These are phyloP conservation scores for Amaranthus tricolor DNA, from an alignment of 179 eudicot genomes.

Conservation along the genomic window DNA sequence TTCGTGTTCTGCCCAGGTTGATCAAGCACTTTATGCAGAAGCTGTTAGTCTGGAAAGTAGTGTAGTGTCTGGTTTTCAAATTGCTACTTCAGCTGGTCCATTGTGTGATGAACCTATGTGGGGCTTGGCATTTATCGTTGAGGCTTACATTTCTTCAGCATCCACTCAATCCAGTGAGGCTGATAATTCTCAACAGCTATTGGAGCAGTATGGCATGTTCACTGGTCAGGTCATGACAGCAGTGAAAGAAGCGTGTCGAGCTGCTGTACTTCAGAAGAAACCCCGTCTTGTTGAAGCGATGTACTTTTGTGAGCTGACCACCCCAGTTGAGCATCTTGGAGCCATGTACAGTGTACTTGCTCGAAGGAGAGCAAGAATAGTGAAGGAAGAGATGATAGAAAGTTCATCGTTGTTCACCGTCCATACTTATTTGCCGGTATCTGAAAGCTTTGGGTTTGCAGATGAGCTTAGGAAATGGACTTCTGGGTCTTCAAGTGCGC, in stretches of 20 bases:
- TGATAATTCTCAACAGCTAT: constrained; percentile 39
- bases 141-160: constrained; percentile 54
- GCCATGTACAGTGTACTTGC: constrained; percentile 81
- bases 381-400: constrained; percentile 97
- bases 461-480: constrained; percentile 91
- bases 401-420: constrained; percentile 86
- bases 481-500: constrained; percentile 83
- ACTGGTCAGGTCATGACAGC: constrained; percentile 88
- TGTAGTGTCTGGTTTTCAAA: constrained; percentile 79
- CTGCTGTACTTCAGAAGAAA: constrained; percentile 67
- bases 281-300: constrained; percentile 82
- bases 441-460: constrained; percentile 94
- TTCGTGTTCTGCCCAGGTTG: constrained; percentile 21
- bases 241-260: constrained; percentile 86
- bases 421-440: constrained; percentile 79
- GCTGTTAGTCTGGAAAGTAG: constrained; percentile 74
- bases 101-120: constrained; percentile 96
- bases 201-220: constrained; percentile 72
- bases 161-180: constrained; percentile 30
- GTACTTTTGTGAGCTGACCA: constrained; percentile 83
- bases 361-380: constrained; percentile 69
- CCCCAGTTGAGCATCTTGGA: constrained; percentile 70
- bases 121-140: constrained; percentile 83
- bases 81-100: constrained; percentile 89
- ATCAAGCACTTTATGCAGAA: constrained; percentile 44